Evolutionary conservation across 2,329 filamentous ascomycete species (phyloP).

Genomic region (Nemania sp.): DNA sequence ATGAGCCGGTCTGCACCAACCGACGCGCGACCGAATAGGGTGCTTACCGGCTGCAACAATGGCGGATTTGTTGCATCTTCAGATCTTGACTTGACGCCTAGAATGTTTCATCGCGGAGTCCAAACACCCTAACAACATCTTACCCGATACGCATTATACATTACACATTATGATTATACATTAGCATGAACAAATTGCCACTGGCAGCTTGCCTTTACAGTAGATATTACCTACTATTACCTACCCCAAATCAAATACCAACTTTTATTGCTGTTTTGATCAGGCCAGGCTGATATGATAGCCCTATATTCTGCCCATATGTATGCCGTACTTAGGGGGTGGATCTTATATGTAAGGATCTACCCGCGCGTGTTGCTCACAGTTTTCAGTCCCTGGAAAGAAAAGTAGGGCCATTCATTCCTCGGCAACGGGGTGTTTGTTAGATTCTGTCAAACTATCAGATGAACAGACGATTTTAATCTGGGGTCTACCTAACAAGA

Average conservation of each 20-base stretch:
- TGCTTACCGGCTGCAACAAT: conserved; percentile 6
- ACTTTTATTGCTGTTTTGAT: conserved; percentile 1
- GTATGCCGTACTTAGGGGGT: conserved; percentile 5
- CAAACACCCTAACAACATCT: no score
- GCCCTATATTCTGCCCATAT: no score
- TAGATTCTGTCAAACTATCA: no score
- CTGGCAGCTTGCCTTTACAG: not conserved
- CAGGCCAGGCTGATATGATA: conserved; percentile 6
- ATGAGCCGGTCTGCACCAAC: conserved; percentile 14
- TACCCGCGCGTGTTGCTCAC: not conserved
- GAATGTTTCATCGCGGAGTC: conserved; percentile 27
- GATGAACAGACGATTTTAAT: no score
- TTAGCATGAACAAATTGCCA: not conserved
- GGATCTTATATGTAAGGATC: conserved; percentile 20
- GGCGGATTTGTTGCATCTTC: conserved; percentile 17
- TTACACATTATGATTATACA: not conserved
- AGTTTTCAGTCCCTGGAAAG: not conserved
- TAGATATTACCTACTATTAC: not conserved
- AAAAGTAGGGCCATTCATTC: no score
- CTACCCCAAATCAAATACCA: conserved; percentile 1
- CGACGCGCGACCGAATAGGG: not conserved
- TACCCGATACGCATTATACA: conserved; percentile 10
- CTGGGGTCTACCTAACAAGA: no score
- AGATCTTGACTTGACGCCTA: conserved; percentile 25
- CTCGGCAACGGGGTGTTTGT: no score